phyloP scores from a whole-genome alignment of 2,329 filamentous ascomycete genomes.

The Fusarium albidum region DNA sequence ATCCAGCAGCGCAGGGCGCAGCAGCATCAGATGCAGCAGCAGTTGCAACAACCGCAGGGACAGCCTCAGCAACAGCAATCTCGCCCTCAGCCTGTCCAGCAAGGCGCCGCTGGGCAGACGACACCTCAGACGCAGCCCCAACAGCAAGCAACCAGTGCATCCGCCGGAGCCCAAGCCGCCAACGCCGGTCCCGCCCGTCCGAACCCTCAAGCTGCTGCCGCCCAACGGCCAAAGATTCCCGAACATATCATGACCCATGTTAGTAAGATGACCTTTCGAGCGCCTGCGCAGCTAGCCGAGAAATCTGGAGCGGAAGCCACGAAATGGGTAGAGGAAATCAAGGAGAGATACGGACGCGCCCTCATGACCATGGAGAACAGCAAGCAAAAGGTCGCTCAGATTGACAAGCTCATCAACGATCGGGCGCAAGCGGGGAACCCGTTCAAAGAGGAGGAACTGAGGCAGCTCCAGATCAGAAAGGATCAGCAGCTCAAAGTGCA shows the following conservation, averaged over 20 bases:
- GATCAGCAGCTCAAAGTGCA: slow-evolving; percentile 55
- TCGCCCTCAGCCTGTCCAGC: slow-evolving; percentile 35
- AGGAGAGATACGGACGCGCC: slow-evolving; percentile 56
- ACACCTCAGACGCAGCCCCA: slow-evolving; percentile 34
- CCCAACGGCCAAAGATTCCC: slow-evolving; percentile 47
- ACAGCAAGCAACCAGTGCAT: slow-evolving; percentile 19
- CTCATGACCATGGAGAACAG: slow-evolving; percentile 59
- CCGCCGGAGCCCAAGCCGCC: slow-evolving; percentile 19
- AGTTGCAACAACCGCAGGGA: slow-evolving; percentile 40
- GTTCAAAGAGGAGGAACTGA: slow-evolving; percentile 57
- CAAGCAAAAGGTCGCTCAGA: slow-evolving; percentile 49
- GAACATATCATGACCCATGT: slow-evolving; percentile 57
- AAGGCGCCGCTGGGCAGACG: slow-evolving; percentile 27
- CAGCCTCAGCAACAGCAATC: slow-evolving; percentile 36
- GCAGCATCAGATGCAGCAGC: slow-evolving; percentile 45
- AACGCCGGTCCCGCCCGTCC: slow-evolving; percentile 21
- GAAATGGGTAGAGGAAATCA: slow-evolving; percentile 59
- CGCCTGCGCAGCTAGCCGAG: slow-evolving; percentile 52
- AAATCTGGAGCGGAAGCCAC: slow-evolving; percentile 53
- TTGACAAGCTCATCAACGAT: slow-evolving; percentile 55
- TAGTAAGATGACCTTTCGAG: slow-evolving; percentile 56
- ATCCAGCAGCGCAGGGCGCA: slow-evolving; percentile 52
- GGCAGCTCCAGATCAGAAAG: slow-evolving; percentile 53
- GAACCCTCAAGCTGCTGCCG: slow-evolving; percentile 34
- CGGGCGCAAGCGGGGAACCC: slow-evolving; percentile 53